Percentiles rank a stretch among this genome's conserved stretches.
phyloP scores from a whole-genome alignment of 345 rosid species.

The Lepidium didymum region DNA sequence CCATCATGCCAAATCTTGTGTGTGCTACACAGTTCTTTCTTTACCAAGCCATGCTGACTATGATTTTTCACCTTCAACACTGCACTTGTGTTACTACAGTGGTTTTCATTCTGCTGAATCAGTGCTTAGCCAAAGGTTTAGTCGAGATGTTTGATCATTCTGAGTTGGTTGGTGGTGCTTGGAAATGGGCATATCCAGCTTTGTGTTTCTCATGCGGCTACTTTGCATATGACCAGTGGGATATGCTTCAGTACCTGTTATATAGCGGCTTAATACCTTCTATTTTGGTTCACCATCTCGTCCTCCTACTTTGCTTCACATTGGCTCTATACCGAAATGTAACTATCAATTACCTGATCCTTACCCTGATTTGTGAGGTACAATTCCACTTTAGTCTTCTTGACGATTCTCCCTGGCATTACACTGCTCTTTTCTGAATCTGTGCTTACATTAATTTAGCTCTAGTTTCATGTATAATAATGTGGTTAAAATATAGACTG shows the following conservation, averaged over 20 bases:
- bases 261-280: slow-evolving; percentile 78
- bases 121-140: slow-evolving; percentile 38
- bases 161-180: slow-evolving; percentile 47
- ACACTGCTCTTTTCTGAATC: background rate
- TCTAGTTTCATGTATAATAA: background rate
- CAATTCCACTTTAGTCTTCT: background rate
- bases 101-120: slow-evolving; percentile 55
- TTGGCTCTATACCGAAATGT: slow-evolving; percentile 77
- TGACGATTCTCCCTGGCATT: background rate
- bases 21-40: background rate
- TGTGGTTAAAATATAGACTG: background rate
- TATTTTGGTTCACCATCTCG: slow-evolving; percentile 70
- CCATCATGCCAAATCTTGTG: background rate
- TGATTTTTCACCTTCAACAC: background rate
- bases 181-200: slow-evolving; percentile 81
- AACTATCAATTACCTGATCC: slow-evolving; percentile 79
- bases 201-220: slow-evolving; percentile 88
- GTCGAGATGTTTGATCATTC: slow-evolving; percentile 65
- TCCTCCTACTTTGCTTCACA: slow-evolving; percentile 84
- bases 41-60: slow-evolving; percentile 5
- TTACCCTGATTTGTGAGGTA: slow-evolving; percentile 92
- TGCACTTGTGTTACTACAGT: slow-evolving; percentile 36
- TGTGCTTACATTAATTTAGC: background rate
- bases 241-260: slow-evolving; percentile 69
- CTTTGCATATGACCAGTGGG: slow-evolving; percentile 94